phyloP scores from a whole-genome alignment of 768 basidiomycete species.

The Leccinum imitatum region DNA sequence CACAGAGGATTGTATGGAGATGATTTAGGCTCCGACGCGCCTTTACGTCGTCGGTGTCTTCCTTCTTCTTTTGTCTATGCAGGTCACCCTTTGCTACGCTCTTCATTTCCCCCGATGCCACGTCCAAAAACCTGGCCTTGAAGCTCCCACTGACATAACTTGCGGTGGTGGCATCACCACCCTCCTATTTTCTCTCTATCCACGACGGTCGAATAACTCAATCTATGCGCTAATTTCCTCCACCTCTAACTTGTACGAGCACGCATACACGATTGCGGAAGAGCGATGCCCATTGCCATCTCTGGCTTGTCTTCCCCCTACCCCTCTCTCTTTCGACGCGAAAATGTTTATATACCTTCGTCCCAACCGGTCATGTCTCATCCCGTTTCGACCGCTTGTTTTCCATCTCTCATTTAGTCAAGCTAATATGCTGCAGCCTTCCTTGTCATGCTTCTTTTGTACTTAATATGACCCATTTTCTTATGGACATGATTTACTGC shows the following conservation, averaged over 20 bases:
- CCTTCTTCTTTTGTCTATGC: conserved; percentile 2
- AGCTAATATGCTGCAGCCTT: conserved; percentile 1
- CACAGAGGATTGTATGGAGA: conserved; percentile 16
- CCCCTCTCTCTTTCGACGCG: not conserved
- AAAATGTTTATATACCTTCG: conserved; percentile 11
- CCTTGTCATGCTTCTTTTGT: not conserved
- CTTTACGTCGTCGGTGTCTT: not conserved
- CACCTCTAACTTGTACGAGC: not conserved
- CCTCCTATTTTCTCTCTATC: not conserved
- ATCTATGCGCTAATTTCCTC: not conserved
- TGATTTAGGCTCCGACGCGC: conserved; percentile 12
- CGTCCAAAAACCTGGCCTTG: not conserved
- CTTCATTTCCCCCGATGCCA: not conserved
- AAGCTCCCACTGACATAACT: not conserved
- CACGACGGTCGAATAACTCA: not conserved
- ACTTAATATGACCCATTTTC: not conserved
- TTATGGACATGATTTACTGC: not conserved
- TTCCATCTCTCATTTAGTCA: not conserved
- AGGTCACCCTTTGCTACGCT: not conserved
- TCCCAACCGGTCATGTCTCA: not conserved
- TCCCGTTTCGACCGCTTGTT: not conserved
- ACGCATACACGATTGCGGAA: not conserved
- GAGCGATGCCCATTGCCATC: not conserved
- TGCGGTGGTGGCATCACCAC: conserved; percentile 4
- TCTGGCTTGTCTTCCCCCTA: not conserved